phyloP scores from a whole-genome alignment of 148 eudicot genomes.

The Drosera capensis region DNA sequence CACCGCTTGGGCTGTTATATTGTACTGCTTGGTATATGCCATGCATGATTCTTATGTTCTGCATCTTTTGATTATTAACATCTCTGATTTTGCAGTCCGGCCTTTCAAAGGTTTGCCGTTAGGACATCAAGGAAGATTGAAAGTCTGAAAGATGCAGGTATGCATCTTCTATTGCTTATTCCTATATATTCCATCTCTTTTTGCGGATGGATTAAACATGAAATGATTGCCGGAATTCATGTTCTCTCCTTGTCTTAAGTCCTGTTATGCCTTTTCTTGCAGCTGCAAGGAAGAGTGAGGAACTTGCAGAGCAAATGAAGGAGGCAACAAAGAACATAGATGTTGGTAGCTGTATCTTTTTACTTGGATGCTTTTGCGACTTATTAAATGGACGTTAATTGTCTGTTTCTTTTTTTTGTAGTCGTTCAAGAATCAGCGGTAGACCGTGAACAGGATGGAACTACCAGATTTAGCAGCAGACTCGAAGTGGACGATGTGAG shows the following conservation, averaged over 20 bases:
- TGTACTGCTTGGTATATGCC: not conserved
- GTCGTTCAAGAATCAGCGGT: conserved; percentile 13
- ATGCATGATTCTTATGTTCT: not conserved
- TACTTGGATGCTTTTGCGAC: not conserved
- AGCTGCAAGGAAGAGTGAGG: conserved; percentile 45
- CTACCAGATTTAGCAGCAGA: too few relatives aligned
- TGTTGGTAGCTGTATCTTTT: conserved; percentile 5
- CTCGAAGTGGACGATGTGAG: too few relatives aligned
- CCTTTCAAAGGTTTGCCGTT: conserved; percentile 78
- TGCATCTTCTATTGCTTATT: not conserved
- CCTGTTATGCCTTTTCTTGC: conserved; percentile 1
- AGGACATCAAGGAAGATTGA: conserved; percentile 53
- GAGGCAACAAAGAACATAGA: conserved; percentile 39
- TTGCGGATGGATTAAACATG: not conserved
- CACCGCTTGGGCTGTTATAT: too few relatives aligned
- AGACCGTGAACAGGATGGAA: too few relatives aligned
- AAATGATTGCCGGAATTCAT: not conserved
- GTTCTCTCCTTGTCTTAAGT: not conserved
- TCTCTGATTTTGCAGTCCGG: conserved; percentile 26
- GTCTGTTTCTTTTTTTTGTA: conserved; percentile 2
- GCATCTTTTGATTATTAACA: too few relatives aligned
- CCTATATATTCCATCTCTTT: not conserved
- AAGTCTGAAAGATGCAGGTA: conserved; percentile 38
- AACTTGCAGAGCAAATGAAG: conserved; percentile 44
- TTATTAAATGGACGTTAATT: not conserved